Base-by-base conservation (phyloP, 306 rosid species). In the Corylus avellana region DNA sequence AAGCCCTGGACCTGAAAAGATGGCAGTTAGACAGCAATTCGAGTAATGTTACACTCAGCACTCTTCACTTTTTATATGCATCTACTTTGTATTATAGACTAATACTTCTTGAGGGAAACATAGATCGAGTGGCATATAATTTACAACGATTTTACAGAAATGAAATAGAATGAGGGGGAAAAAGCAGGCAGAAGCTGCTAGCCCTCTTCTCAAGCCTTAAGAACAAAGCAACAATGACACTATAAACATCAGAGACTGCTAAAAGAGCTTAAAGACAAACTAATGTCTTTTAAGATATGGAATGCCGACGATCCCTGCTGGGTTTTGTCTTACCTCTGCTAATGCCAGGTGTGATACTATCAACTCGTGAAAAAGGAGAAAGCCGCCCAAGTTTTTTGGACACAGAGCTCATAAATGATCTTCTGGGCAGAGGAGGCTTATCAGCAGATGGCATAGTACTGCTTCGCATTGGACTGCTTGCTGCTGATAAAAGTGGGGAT, bases 341-440 rank as follows among this genome's bases (percentile, higher is more conserved):
- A 80, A 18, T 72, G 74, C 84, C 44, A 50, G 87, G 78, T 3
- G 84, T 3, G 58, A 82, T 16, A 46, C 98, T 92, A 53, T 91
- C 95, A 5, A 86, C 73, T 9, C 97, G 93, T n/a, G 85, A 57
- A 37, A 95, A 93, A 4, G 98, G 98, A 75, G 88, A 90, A 63
- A 96, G 91, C 66, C 80, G 46, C 12, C 97, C 90, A 27, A 96
- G 90, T 79, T 76, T 96, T 80, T 87, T 89, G 1, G 99, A 89
- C 46, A 96, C 85, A 0, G 94, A 85, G 78, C 84, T 90, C 2
- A 96, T 86, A 73, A 93, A 92, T 53, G 99, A 86, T 83, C 81
- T 96, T 77, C 90, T 80, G 62, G 97, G 99, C 70, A 86, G 73
- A 10, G 96, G 96, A 79, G 93, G 97, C 61, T 89, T 93, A 79